Conservation (phyloP, 1,139 yeast species). For the Casaregolazyma suthepensis region DNA sequence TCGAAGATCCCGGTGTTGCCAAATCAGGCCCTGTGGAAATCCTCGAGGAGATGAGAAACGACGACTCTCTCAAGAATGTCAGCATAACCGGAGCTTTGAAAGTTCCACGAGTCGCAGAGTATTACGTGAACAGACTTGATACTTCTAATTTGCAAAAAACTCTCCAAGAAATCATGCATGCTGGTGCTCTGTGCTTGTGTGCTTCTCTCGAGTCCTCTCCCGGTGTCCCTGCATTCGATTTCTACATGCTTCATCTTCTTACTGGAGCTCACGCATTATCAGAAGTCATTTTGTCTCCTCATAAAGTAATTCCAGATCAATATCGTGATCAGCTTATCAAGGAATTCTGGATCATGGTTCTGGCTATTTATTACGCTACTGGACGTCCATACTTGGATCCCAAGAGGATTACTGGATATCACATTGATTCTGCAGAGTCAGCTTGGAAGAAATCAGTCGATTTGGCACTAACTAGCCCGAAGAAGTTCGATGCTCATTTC, state of each 20-base stretch:
- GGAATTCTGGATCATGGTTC: conserved; percentile 20
- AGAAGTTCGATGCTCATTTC: conserved; percentile 21
- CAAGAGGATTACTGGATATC: conserved; percentile 13
- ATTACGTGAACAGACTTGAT: conserved; percentile 19
- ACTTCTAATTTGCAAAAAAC: conserved; percentile 17
- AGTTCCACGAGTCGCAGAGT: conserved; percentile 1
- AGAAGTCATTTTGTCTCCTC: conserved; percentile 21
- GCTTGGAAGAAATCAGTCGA: conserved; percentile 21
- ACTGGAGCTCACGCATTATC: conserved; percentile 28
- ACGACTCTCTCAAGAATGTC: conserved; percentile 7
- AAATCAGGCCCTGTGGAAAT: conserved; percentile 1
- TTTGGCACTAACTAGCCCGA: conserved; percentile 17
- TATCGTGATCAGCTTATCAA: conserved; percentile 14
- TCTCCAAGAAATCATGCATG: conserved; percentile 18
- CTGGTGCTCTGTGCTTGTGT: conserved; percentile 20
- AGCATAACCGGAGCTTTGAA: not conserved
- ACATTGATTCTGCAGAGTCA: conserved; percentile 13
- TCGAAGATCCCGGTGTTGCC: conserved; percentile 10
- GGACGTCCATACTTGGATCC: conserved; percentile 22
- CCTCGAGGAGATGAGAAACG: conserved; percentile 3
- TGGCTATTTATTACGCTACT: conserved; percentile 22
- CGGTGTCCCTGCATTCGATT: conserved; percentile 24
- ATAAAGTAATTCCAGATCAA: conserved; percentile 17
- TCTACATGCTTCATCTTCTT: conserved; percentile 28
- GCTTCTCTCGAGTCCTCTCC: conserved; percentile 21